These are phyloP conservation scores for Globisporangium paddicum DNA, from an alignment of 352 stramenopile genomes.

Conservation along the genomic window DNA sequence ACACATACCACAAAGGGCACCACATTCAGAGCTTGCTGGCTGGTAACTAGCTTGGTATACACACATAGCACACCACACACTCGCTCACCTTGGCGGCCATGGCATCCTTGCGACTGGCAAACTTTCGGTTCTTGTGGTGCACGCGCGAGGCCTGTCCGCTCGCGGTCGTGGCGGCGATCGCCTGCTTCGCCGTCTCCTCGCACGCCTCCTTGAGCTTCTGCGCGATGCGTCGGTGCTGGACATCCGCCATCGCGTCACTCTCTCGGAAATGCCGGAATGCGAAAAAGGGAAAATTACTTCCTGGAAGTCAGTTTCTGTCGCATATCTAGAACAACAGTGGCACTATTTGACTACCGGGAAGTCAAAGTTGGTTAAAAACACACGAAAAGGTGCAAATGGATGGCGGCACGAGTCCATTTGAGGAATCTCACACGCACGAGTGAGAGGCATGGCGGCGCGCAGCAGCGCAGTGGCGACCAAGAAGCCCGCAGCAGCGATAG, in stretches of 20 bases:
- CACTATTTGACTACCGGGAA: not conserved
- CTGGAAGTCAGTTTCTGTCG: not conserved
- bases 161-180: conserved; percentile 62
- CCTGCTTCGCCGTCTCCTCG: conserved; percentile 77
- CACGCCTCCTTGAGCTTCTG: conserved; percentile 74
- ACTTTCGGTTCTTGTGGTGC: conserved; percentile 86
- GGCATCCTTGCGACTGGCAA: conserved; percentile 72
- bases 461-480: not conserved
- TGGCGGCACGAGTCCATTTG: conserved; percentile 1
- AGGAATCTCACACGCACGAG: not conserved
- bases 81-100: conserved; percentile 67
- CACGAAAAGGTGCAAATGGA: not conserved
- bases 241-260: conserved; percentile 46
- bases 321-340: not conserved
- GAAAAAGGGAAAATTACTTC: not conserved
- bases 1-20: not conserved
- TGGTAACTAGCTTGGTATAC: too few species aligned
- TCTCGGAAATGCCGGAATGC: not conserved
- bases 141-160: conserved; percentile 68
- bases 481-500: not conserved
- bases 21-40: too few species aligned
- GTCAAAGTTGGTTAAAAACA: not conserved
- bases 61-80: too few species aligned
- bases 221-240: conserved; percentile 62
- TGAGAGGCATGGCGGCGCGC: not conserved